Conservation (phyloP, 768 basidiomycete species). For the Psilocybe subaeruginosa region DNA sequence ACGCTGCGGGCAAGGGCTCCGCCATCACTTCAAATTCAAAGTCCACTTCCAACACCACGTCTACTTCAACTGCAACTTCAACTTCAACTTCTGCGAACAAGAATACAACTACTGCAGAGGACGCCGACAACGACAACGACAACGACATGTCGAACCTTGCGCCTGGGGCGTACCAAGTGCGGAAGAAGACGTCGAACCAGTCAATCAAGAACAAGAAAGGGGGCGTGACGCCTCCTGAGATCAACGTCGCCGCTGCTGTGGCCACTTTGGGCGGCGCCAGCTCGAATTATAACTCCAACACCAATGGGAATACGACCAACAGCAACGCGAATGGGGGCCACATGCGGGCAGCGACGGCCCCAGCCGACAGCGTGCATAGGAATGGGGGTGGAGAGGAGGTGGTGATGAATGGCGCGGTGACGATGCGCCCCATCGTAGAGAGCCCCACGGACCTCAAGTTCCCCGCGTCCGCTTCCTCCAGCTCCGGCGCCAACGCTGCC, state of each 20-base stretch:
- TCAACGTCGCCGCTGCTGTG: constrained; percentile 20
- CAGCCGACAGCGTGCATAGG: constrained; percentile 9
- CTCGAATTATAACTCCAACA: not conserved
- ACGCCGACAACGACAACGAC: not conserved
- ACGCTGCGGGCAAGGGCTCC: constrained; percentile 9
- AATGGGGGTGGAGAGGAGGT: not conserved
- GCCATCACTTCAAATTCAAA: constrained; percentile 1
- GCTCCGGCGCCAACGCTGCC: constrained; percentile 13
- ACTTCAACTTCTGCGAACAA: not conserved
- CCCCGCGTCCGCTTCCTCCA: constrained; percentile 13
- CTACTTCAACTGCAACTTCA: not conserved
- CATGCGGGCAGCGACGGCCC: constrained; percentile 31
- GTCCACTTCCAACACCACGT: not conserved
- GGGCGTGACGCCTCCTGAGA: constrained; percentile 28
- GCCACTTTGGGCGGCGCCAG: not conserved
- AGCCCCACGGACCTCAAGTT: constrained; percentile 44
- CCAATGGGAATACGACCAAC: not conserved
- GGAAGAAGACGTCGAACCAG: constrained; percentile 38
- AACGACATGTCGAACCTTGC: constrained; percentile 24
- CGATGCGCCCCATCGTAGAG: constrained; percentile 42
- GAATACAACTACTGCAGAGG: not conserved
- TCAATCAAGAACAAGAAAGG: constrained; percentile 32
- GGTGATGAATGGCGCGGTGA: constrained; percentile 17
- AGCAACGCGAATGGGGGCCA: constrained; percentile 16
- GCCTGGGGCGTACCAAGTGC: constrained; percentile 28